phyloP scores from a whole-genome alignment of 2,329 filamentous ascomycete genomes.

The Harringtonia lauricola region DNA sequence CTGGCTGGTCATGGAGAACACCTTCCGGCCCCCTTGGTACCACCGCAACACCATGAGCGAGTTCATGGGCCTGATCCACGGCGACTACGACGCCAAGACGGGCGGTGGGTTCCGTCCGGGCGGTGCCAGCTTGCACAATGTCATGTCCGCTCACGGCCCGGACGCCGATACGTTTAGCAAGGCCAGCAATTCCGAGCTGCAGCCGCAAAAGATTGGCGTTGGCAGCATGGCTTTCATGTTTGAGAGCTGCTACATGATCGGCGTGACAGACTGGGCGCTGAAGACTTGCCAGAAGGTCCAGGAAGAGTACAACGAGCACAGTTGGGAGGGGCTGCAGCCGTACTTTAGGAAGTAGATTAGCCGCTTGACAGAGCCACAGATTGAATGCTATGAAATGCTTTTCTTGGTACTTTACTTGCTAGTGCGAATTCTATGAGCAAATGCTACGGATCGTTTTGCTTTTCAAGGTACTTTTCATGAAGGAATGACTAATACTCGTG shows the following conservation, averaged over 20 bases:
- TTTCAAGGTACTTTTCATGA: too few species aligned
- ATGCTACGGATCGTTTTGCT: too few species aligned
- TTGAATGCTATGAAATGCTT: too few species aligned
- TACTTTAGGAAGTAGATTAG: too few species aligned
- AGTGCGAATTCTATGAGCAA: too few species aligned
- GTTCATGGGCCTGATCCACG: slow-evolving; percentile 50
- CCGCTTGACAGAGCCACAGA: too few species aligned
- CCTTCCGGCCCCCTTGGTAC: slow-evolving; percentile 63
- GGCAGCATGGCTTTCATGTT: slow-evolving; percentile 60
- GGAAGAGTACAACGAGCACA: slow-evolving; percentile 66
- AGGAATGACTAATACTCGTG: too few species aligned
- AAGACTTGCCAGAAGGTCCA: slow-evolving; percentile 41
- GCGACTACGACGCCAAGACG: slow-evolving; percentile 52
- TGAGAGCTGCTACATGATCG: slow-evolving; percentile 58
- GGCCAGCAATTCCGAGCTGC: slow-evolving; percentile 40
- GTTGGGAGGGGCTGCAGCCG: slow-evolving; percentile 48
- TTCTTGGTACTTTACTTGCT: too few species aligned
- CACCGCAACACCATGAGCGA: slow-evolving; percentile 59
- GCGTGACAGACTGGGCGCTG: slow-evolving; percentile 60
- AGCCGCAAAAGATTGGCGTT: slow-evolving; percentile 39
- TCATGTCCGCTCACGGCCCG: slow-evolving; percentile 58
- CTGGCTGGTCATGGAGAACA: slow-evolving; percentile 59
- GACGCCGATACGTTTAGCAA: slow-evolving; percentile 46
- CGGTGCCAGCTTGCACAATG: slow-evolving; percentile 55
- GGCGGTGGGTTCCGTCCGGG: slow-evolving; percentile 47